Evolutionary conservation across 805 yeast genomes (phyloP), one percentile per base, ranked within the genome.

Genomic region (Saccharomycopsis javanensis): DNA sequence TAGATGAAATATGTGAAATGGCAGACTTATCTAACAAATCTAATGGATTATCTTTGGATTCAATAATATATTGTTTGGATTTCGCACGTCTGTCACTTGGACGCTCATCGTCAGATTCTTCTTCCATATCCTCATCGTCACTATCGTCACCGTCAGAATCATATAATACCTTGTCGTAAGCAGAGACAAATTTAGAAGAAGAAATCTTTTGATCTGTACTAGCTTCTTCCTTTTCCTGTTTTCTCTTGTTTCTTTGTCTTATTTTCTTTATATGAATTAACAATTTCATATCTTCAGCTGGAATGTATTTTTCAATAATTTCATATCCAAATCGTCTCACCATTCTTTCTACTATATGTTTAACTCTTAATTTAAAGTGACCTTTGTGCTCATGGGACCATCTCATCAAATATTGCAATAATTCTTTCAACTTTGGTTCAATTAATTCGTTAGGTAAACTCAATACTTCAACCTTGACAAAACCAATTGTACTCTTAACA

Each of bases 351-450:
- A 94, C 75, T 56, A 94, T 86, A 67, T 94, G 97, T 73, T 89
- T 88, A 37, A 94, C 92, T 70, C 88, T 92, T 13, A 91, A 80
- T 69, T 88, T 90, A 78, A 94, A 94, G 68, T 90, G 96, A 52
- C 96, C 95, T 66, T 89, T 88, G 71, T 92, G 97, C 68, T 91
- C 97, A 69, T 89, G 94, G 46, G 97, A 88, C 94, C 97, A 91
- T 60, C 83, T 82, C 79, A 94, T 76, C 65, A 94, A 77, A 64
- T 87, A 85, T 27, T 79, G 75, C 55, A 94, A 73, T 54, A 94
- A 72, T 10, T 79, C 83, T 34, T 76, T 76, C 64, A 92, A 78
- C 63, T 84, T 83, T 7, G 82, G 77, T 63, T 78, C 79, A 56
- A 94, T 82, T 63, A 83, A 67, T 23, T 87, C 96, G 60, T 80